A percentile compares a stretch with the other conserved stretches of the same genome.
These are phyloP conservation scores for Prunus dulcis DNA, from an alignment of 306 rosid species.

Conservation along the genomic window DNA sequence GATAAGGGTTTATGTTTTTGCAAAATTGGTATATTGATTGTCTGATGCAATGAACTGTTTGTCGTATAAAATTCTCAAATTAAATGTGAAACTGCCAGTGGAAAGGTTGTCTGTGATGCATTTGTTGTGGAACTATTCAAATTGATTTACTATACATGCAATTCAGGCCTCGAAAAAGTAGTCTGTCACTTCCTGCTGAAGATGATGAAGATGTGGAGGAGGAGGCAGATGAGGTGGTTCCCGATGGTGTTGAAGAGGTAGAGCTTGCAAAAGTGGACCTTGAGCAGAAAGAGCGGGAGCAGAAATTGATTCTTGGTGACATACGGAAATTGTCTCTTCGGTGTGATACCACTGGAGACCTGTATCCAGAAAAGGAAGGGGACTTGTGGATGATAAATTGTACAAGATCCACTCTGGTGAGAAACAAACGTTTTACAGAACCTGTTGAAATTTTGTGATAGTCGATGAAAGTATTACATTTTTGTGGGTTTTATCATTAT, in stretches of 20 bases:
- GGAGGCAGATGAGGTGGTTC: constrained; percentile 96
- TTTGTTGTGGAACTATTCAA: constrained; percentile 15
- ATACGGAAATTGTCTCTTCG: constrained; percentile 66
- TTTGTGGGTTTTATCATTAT: neutral
- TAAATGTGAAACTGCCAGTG: neutral
- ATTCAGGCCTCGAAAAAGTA: constrained; percentile 93
- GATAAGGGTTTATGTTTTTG: neutral
- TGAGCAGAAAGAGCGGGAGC: constrained; percentile 79
- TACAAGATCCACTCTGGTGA: constrained; percentile 75
- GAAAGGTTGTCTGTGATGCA: neutral
- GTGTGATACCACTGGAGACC: constrained; percentile 60
- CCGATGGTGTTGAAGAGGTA: constrained; percentile 98
- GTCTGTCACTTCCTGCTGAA: constrained; percentile 77
- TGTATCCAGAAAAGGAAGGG: constrained; percentile 67
- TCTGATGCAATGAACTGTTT: neutral
- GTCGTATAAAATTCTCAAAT: neutral
- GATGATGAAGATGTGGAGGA: constrained; percentile 96
- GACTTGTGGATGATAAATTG: constrained; percentile 86
- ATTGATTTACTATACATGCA: constrained; percentile 33
- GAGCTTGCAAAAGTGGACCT: constrained; percentile 90
- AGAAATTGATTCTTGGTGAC: constrained; percentile 79
- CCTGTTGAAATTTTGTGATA: constrained; percentile 11
- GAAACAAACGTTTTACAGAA: constrained; percentile 36
- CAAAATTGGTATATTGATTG: neutral
- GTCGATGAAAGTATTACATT: neutral